These are phyloP conservation scores for Coemansia sp. DNA, from an alignment of 192 early-diverging fungal genomes.

Conservation along the genomic window DNA sequence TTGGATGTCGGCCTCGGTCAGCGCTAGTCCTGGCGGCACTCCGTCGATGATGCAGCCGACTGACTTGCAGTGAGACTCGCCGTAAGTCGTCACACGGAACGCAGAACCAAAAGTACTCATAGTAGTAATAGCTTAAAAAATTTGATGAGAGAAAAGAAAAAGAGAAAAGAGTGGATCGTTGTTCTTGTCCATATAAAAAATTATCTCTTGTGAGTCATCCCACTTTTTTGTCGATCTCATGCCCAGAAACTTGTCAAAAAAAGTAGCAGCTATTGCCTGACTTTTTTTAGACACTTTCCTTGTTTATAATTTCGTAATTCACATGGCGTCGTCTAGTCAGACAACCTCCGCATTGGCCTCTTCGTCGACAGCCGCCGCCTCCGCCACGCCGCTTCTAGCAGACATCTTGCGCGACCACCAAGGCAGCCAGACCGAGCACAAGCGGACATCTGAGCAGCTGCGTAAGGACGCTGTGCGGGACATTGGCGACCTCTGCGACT, in stretches of 20 bases:
- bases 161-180: too few species aligned
- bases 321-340: slow-evolving; percentile 19
- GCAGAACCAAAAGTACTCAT: slow-evolving; percentile 87
- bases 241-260: background rate
- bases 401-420: slow-evolving; percentile 55
- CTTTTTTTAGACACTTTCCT: background rate
- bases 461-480: slow-evolving; percentile 39
- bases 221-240: background rate
- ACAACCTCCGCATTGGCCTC: slow-evolving; percentile 1
- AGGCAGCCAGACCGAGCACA: slow-evolving; percentile 27
- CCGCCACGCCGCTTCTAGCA: slow-evolving; percentile 12
- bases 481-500: slow-evolving; percentile 48
- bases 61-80: slow-evolving; percentile 98
- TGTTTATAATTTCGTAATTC: background rate
- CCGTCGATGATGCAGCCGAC: slow-evolving; percentile 98
- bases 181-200: too few species aligned
- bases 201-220: background rate
- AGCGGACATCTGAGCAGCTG: slow-evolving; percentile 38
- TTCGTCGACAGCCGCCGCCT: background rate
- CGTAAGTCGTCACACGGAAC: slow-evolving; percentile 92
- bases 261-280: background rate
- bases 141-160: background rate
- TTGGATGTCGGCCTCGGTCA: slow-evolving; percentile 92
- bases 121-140: background rate
- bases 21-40: slow-evolving; percentile 88